Evolutionary conservation across 495 filamentous ascomycete species (phyloP).

Genomic region (Penicillium turbatum): DNA sequence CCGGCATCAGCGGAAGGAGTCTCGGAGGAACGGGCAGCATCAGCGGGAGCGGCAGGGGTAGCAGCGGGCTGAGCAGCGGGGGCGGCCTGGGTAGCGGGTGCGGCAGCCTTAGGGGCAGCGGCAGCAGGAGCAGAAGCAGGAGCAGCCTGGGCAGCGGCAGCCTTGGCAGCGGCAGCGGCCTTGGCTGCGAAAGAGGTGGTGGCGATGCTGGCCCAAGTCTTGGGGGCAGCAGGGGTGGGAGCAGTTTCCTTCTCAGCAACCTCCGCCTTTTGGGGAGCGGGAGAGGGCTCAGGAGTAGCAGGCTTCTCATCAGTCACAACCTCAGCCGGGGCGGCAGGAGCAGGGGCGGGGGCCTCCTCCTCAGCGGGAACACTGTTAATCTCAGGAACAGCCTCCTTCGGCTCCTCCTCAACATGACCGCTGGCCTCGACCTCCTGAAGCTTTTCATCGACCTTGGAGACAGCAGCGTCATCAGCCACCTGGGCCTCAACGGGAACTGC

Average conservation of each 20-base stretch:
- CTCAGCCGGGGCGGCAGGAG: constrained; percentile 44
- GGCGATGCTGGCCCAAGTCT: constrained; percentile 89
- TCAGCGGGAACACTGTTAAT: constrained; percentile 40
- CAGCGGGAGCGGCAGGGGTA: constrained; percentile 32
- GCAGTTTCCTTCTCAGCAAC: constrained; percentile 50
- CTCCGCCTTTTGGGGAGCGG: constrained; percentile 34
- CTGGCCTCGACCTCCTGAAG: constrained; percentile 45
- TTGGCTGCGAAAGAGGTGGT: constrained; percentile 26
- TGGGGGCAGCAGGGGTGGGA: constrained; percentile 52
- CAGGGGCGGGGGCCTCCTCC: constrained; percentile 29
- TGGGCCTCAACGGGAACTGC: constrained; percentile 32
- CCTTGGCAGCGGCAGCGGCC: constrained; percentile 28
- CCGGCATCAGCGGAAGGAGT: constrained; percentile 46
- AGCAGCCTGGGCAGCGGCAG: constrained; percentile 25
- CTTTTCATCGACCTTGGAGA: constrained; percentile 56
- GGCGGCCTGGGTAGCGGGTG: constrained; percentile 32
- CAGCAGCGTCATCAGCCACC: constrained; percentile 32
- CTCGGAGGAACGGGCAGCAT: constrained; percentile 36
- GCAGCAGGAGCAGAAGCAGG: constrained; percentile 36
- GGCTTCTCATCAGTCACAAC: constrained; percentile 49
- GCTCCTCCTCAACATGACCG: constrained; percentile 25
- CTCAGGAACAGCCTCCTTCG: constrained; percentile 33
- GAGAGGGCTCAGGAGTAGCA: constrained; percentile 47
- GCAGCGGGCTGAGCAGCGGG: constrained; percentile 41
- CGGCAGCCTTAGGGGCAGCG: constrained; percentile 29